Conservation (phyloP, 495 filamentous ascomycete genomes). For the Pseudomonodictys pantanalensis region DNA sequence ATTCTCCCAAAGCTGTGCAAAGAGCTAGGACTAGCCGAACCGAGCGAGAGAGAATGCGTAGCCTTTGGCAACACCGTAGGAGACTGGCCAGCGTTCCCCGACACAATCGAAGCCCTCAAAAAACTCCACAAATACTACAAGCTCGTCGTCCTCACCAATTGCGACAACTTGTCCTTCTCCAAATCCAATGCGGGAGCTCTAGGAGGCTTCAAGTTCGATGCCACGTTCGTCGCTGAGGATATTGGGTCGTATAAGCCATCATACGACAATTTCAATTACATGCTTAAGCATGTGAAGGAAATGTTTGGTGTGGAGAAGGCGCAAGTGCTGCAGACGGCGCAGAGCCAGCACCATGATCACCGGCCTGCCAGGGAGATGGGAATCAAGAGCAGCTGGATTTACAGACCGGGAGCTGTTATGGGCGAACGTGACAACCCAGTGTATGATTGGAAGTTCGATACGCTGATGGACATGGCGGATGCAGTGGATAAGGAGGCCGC, state of each 20-base stretch:
- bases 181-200: conserved; percentile 4
- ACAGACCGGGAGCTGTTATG: conserved; percentile 12
- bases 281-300: conserved; percentile 19
- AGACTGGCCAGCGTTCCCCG: conserved; percentile 32
- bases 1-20: conserved; percentile 8
- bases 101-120: conserved; percentile 28
- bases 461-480: conserved; percentile 26
- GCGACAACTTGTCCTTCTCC: conserved; percentile 23
- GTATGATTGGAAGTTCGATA: conserved; percentile 26
- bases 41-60: conserved; percentile 5
- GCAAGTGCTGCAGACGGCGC: conserved; percentile 26
- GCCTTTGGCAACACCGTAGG: conserved; percentile 22
- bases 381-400: conserved; percentile 22
- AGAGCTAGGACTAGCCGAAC: conserved; percentile 1
- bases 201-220: conserved; percentile 18
- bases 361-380: conserved; percentile 18
- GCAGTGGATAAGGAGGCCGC: conserved; percentile 19
- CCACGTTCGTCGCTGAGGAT: conserved; percentile 25
- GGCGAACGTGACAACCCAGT: conserved; percentile 11
- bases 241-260: conserved; percentile 33
- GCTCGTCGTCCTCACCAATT: conserved; percentile 28
- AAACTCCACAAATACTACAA: conserved; percentile 24
- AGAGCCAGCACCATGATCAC: conserved; percentile 31
- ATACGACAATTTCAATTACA: conserved; percentile 27
- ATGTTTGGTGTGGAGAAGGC: conserved; percentile 24